These are phyloP conservation scores for Conidiobolus incongruus DNA, from an alignment of 371 early-diverging fungal genomes.

Conservation along the genomic window DNA sequence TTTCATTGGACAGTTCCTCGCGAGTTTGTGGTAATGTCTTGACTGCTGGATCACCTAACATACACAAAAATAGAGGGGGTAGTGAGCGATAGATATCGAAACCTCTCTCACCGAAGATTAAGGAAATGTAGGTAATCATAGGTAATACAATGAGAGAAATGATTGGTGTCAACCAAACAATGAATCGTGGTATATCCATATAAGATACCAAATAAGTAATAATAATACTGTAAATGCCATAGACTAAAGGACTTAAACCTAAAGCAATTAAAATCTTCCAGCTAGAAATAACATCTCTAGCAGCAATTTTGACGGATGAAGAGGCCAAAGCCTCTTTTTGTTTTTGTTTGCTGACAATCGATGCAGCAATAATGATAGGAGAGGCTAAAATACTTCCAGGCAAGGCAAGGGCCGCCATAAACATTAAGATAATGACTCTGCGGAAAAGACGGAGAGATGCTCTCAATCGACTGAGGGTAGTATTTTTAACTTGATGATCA, in stretches of 20 bases:
- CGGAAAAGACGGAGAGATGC: slow-evolving; percentile 47
- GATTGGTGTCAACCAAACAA: slow-evolving; percentile 11
- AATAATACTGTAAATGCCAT: slow-evolving; percentile 37
- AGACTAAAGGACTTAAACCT: slow-evolving; percentile 51
- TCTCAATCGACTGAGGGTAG: slow-evolving; percentile 31
- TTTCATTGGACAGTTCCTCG: slow-evolving; percentile 44
- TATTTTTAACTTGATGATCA: slow-evolving; percentile 87
- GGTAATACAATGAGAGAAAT: slow-evolving; percentile 33
- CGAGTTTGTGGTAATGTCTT: slow-evolving; percentile 35
- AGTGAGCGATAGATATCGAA: slow-evolving; percentile 69
- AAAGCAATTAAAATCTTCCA: slow-evolving; percentile 87
- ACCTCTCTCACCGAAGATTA: slow-evolving; percentile 75
- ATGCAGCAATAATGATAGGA: slow-evolving; percentile 53
- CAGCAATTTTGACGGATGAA: slow-evolving; percentile 81
- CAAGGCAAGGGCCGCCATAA: slow-evolving; percentile 49
- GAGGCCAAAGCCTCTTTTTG: slow-evolving; percentile 70
- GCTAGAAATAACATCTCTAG: slow-evolving; percentile 84
- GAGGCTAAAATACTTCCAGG: slow-evolving; percentile 68
- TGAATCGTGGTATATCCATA: slow-evolving; percentile 11
- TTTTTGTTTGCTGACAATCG: slow-evolving; percentile 45
- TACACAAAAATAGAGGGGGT: slow-evolving; percentile 54
- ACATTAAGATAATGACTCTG: slow-evolving; percentile 32
- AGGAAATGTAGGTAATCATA: slow-evolving; percentile 50
- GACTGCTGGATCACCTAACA: slow-evolving; percentile 27
- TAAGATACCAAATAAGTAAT: slow-evolving; percentile 14